phyloP scores from a whole-genome alignment of 495 filamentous ascomycete genomes.

The Staphylotrichum tortipilum region DNA sequence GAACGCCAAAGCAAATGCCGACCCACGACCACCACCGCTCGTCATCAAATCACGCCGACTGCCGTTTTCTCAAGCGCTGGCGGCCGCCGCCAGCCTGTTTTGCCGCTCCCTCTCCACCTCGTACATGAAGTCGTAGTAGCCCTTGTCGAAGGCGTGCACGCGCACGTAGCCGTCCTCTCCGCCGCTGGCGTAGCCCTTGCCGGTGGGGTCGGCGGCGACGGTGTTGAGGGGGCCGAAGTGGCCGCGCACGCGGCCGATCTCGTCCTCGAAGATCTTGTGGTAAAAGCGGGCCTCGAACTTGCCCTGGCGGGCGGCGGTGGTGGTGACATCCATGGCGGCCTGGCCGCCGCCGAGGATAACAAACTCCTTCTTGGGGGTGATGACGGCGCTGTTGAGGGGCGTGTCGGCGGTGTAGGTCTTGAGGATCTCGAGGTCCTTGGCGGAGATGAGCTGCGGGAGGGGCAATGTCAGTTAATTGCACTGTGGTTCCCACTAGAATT shows the following conservation, averaged over 20 bases:
- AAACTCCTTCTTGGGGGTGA: conserved; percentile 91
- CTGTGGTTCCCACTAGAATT: not conserved
- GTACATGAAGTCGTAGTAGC: conserved; percentile 97
- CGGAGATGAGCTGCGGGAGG: conserved; percentile 58
- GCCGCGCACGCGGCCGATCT: conserved; percentile 91
- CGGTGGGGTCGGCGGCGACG: conserved; percentile 79
- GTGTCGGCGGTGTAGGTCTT: conserved; percentile 91
- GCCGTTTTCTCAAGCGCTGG: not conserved
- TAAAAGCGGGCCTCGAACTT: conserved; percentile 99
- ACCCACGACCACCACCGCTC: conserved; percentile 7
- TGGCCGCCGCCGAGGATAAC: conserved; percentile 96
- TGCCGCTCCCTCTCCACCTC: conserved; percentile 76
- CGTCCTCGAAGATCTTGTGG: conserved; percentile 97
- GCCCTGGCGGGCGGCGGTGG: conserved; percentile 82
- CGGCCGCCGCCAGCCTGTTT: conserved; percentile 17
- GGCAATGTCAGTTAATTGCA: not conserved
- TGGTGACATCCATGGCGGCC: conserved; percentile 99
- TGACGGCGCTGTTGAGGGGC: conserved; percentile 89
- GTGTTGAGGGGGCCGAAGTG: conserved; percentile 88
- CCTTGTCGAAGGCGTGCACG: conserved; percentile 96
- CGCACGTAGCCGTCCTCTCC: conserved; percentile 98
- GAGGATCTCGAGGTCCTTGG: conserved; percentile 76
- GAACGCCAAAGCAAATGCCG: conserved; percentile 22
- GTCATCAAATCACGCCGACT: not conserved
- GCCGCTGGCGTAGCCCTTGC: conserved; percentile 84